Base-by-base conservation (phyloP, 2,329 filamentous ascomycete genomes). In the Dactylellina sp. region DNA sequence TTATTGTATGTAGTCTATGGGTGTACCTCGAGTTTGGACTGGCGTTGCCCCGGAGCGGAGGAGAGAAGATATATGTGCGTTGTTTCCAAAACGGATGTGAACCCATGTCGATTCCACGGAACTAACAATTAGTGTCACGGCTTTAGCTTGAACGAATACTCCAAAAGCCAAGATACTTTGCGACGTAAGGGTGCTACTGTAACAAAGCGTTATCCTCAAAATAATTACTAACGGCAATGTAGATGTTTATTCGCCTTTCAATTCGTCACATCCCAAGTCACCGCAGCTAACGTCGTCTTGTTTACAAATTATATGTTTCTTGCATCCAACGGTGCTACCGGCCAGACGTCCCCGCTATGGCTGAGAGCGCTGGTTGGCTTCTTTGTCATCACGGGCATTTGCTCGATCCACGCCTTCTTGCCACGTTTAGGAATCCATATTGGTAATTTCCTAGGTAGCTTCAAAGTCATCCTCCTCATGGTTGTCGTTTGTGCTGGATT, bases 11-110 rank as follows among this genome's bases (percentile, higher is more conserved):
- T 20, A 87, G 87, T 16, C 81, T 89, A 11, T 85, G 84, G 65
- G 86, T 89, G 4, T 89, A 86, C 79, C 83, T 89, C 55, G 88
- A 89, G 77, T 89, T 88, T 76, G 87, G 87, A 16, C 82, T 87
- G 2, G 86, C 86, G 3, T 87, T 89, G 40, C 87, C 87, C 3
- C 83, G 85, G 35, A 88, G 86, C 14, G 87, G 88, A 14, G 88
- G 87, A 20, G 87, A 89, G 76, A 89, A 89, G 82, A 87, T 88
- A 7, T 72, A 72, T 65, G 68, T 72, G 68, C 68, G 68, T 72
- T 72, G 60, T 40, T 50, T 62, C 14, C 42, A 59, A 63, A 32
- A 14, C 22, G 7, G 55, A 11, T n/a, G 14, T 63, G 3, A 2
- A 44, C 16, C 25, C 32, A 25, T 40, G 7, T 16, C 24, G 7